Evolutionary conservation across 2,329 filamentous ascomycete genomes (phyloP), one percentile per base, ranked within the genome.

Genomic region (Talaromyces sp.): DNA sequence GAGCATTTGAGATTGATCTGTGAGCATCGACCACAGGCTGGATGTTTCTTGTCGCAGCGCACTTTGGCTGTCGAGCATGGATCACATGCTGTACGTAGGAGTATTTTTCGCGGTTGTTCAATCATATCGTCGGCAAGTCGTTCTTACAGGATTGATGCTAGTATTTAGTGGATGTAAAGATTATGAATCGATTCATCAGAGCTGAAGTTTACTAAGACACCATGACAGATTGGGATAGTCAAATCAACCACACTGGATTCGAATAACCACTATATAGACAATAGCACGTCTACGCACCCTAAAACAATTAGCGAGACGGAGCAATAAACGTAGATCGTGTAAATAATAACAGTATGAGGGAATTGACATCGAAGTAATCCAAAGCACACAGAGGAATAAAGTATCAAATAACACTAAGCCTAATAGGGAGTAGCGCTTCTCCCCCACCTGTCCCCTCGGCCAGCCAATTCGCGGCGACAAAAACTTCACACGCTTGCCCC

Each of bases 401-500:
- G 27, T 6, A 31, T 1, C n/a, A n/a, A n/a, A n/a, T n/a, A n/a
- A 31, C 5, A 7, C 27, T 31, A 31, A 31, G 27, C 27, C 27
- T 4, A 8, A n/a, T n/a, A 43, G 13, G 16, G 14, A n/a, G 1
- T 43, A 62, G 65, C 49, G 65, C 47, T 14, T 2, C 60, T 33
- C 35, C 56, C 45, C 64, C 65, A 45, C 62, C 49, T 24, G n/a
- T 10, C n/a, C 11, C 49, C 13, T 14, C 13, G 37, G 63, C 63
- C 63, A 65, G 60, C 47, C 37, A 65, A 50, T 50, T 27, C 47
- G 49, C 61, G 45, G 52, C 57, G 68, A 73, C 69, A 69, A 69
- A 70, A 73, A 71, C 71, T 70, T 73, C 72, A 72, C 72, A 73
- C 70, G 67, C 69, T 72, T 56, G 52, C 52, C 52, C 52, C 52